These are phyloP conservation scores for Gossypium anomalum DNA, from an alignment of 345 rosid species.

Conservation along the genomic window DNA sequence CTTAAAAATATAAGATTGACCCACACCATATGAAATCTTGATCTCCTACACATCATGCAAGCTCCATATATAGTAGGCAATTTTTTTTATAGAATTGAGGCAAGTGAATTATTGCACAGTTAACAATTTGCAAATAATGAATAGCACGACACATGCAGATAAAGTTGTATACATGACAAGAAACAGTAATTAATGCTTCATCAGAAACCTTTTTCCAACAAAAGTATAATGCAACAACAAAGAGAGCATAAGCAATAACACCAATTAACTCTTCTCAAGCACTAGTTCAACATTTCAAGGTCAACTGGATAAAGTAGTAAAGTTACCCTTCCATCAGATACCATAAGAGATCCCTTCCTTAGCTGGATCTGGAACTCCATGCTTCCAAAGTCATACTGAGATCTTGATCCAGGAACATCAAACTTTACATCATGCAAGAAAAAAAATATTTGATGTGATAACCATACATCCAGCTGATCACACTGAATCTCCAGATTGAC, in stretches of 20 bases:
- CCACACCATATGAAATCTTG: not conserved
- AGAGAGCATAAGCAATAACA: slow-evolving; percentile 7
- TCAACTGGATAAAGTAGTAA: slow-evolving; percentile 3
- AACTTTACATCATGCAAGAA: slow-evolving; percentile 58
- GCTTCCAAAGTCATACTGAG: slow-evolving; percentile 37
- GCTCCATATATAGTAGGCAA: not conserved
- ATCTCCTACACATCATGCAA: not conserved
- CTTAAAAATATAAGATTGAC: not conserved
- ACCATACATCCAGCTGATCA: slow-evolving; percentile 52
- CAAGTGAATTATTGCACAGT: not conserved
- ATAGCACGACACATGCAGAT: not conserved
- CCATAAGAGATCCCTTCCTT: slow-evolving; percentile 58
- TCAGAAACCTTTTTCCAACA: not conserved
- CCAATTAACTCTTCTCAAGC: slow-evolving; percentile 11
- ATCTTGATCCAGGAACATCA: slow-evolving; percentile 41
- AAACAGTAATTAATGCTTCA: not conserved
- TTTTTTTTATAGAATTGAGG: not conserved
- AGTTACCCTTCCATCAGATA: slow-evolving; percentile 89
- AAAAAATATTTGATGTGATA: slow-evolving; percentile 63
- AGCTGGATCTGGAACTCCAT: slow-evolving; percentile 44
- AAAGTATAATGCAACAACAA: not conserved
- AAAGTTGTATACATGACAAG: not conserved
- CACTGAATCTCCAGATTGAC: slow-evolving; percentile 41
- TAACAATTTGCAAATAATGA: not conserved
- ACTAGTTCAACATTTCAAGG: not conserved